phyloP scores from a whole-genome alignment of 148 eudicot genomes.

The Salicornia ramosissima region DNA sequence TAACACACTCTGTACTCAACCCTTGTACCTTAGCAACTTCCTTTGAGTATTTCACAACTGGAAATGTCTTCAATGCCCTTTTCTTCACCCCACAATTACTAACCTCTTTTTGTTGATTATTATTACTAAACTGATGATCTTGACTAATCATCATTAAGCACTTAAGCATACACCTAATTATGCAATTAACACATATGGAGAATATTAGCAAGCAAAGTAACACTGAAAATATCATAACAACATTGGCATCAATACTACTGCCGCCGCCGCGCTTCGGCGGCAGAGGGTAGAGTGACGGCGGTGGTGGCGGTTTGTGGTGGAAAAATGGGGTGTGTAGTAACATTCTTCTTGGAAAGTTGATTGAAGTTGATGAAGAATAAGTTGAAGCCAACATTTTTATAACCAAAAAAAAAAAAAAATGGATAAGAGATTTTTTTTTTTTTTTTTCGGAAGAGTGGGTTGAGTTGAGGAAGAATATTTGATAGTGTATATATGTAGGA shows the following conservation, averaged over 20 bases:
- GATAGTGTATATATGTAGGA: conserved; percentile 4
- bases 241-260: conserved; percentile 15
- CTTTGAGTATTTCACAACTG: conserved; percentile 40
- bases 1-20: conserved; percentile 51
- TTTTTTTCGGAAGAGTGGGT: not conserved
- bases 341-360: conserved; percentile 24
- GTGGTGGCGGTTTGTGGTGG: conserved; percentile 2
- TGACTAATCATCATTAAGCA: conserved; percentile 15
- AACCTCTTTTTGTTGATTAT: not conserved
- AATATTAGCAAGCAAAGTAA: conserved; percentile 24
- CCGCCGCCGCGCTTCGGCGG: not conserved
- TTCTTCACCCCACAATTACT: conserved; percentile 23
- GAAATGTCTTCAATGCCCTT: conserved; percentile 72
- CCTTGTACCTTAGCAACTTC: conserved; percentile 50
- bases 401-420: not conserved
- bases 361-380: not conserved
- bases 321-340: conserved; percentile 10
- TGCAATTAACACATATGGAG: conserved; percentile 26
- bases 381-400: conserved; percentile 21
- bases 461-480: not conserved
- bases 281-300: not conserved
- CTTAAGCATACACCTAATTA: conserved; percentile 28
- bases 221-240: conserved; percentile 23
- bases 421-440: no score
- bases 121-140: not conserved